Evolutionary conservation across 805 yeast genomes (phyloP).

Genomic region (Candida wancherniae): DNA sequence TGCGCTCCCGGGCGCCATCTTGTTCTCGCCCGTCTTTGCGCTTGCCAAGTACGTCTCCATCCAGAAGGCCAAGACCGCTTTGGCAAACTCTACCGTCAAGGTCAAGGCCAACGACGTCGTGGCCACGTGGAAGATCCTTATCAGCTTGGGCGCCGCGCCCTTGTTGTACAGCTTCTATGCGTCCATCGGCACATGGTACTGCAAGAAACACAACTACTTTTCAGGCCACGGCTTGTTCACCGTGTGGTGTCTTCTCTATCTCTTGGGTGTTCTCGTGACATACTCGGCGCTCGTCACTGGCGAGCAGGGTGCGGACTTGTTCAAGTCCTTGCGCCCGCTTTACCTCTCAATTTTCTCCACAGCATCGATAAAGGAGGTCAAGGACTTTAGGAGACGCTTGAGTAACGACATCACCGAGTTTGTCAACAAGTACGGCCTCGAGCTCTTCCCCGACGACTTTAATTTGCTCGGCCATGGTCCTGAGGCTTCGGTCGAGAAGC

Average conservation of each 20-base stretch:
- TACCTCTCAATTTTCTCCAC: slow-evolving; percentile 61
- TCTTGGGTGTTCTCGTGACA: slow-evolving; percentile 68
- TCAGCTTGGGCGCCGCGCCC: slow-evolving; percentile 87
- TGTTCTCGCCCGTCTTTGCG: slow-evolving; percentile 85
- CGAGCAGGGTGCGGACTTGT: slow-evolving; percentile 86
- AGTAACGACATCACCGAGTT: slow-evolving; percentile 71
- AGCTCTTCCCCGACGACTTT: slow-evolving; percentile 77
- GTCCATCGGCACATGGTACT: slow-evolving; percentile 44
- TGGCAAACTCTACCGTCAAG: slow-evolving; percentile 84
- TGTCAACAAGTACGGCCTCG: slow-evolving; percentile 79
- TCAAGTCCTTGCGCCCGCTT: slow-evolving; percentile 78
- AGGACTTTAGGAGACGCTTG: slow-evolving; percentile 55
- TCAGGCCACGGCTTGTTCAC: slow-evolving; percentile 26
- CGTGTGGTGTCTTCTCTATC: slow-evolving; percentile 45
- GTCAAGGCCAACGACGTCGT: slow-evolving; percentile 89
- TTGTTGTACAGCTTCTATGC: slow-evolving; percentile 79
- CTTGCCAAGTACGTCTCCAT: slow-evolving; percentile 71
- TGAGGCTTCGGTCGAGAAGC: no score
- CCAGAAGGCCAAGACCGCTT: slow-evolving; percentile 69
- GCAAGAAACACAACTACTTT: slow-evolving; percentile 12
- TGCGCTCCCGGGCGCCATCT: slow-evolving; percentile 81
- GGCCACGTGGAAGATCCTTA: slow-evolving; percentile 95
- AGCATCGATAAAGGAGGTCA: slow-evolving; percentile 52
- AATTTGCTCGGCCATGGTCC: no score
- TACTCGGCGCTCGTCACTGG: slow-evolving; percentile 91